A percentile compares a stretch with the other conserved stretches of the same genome.
Conservation (phyloP, 2,329 filamentous ascomycete species). For the Fusarium brevicatenulatum region DNA sequence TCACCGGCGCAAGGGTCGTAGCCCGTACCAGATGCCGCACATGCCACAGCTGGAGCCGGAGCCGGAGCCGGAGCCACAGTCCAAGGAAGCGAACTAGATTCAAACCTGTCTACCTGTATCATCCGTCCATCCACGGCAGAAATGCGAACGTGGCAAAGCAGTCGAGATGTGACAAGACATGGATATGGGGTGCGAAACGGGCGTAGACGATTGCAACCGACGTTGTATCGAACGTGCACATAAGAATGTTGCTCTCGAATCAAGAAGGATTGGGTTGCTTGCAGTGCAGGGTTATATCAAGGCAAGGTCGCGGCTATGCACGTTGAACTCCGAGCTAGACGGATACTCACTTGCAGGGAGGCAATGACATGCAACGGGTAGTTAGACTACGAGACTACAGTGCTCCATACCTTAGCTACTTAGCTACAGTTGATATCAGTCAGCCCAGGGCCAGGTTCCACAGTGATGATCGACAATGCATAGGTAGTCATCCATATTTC, state of each 20-base stretch:
- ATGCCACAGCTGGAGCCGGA: background rate
- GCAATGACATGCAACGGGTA: background rate
- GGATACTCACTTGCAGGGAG: background rate
- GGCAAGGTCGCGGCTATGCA: background rate
- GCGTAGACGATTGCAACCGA: background rate
- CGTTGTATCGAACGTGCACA: background rate
- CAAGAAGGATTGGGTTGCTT: background rate
- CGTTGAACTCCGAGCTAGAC: background rate
- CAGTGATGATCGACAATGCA: slow-evolving; percentile 4
- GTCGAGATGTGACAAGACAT: background rate
- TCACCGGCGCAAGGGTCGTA: background rate
- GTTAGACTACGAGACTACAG: background rate
- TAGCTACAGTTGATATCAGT: background rate
- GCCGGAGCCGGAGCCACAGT: background rate
- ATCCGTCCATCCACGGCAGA: background rate
- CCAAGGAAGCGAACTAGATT: background rate
- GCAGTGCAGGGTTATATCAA: background rate
- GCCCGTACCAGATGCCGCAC: background rate
- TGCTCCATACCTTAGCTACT: too few species aligned
- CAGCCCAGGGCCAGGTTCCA: background rate
- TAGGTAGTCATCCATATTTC: background rate
- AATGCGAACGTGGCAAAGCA: background rate
- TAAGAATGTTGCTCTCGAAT: background rate
- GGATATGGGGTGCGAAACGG: background rate
- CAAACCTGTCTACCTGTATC: background rate